phyloP scores from a whole-genome alignment of 2,329 filamentous ascomycete genomes.

The Polytolypa hystricis region DNA sequence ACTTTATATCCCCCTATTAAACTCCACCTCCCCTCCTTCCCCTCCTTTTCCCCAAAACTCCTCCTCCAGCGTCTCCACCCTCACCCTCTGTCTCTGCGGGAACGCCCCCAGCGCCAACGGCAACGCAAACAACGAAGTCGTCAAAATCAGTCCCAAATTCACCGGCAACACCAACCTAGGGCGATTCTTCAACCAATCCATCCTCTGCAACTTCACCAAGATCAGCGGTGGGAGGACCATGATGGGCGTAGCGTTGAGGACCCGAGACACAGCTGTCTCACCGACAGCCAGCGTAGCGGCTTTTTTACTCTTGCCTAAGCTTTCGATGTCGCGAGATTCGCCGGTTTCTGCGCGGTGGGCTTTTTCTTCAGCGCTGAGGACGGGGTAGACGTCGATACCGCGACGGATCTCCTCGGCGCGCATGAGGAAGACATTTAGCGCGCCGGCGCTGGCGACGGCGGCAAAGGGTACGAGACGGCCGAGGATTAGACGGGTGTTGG shows the following conservation, averaged over 20 bases:
- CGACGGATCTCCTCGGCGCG: conserved; percentile 86
- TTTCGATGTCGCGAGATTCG: conserved; percentile 53
- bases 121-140: conserved; percentile 76
- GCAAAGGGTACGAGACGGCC: conserved; percentile 90
- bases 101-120: conserved; percentile 86
- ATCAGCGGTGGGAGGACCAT: conserved; percentile 91
- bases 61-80: conserved; percentile 63
- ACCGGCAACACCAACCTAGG: conserved; percentile 69
- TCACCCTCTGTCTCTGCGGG: conserved; percentile 77
- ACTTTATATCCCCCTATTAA: conserved; percentile 79
- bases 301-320: conserved; percentile 75
- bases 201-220: conserved; percentile 73
- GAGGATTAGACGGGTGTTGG: conserved; percentile 64
- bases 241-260: conserved; percentile 89
- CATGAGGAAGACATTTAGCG: conserved; percentile 95
- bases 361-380: conserved; percentile 61
- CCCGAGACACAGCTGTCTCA: conserved; percentile 83
- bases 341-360: conserved; percentile 52
- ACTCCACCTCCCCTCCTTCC: conserved; percentile 73
- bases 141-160: conserved; percentile 77
- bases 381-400: conserved; percentile 86
- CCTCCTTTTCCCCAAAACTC: conserved; percentile 79
- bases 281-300: conserved; percentile 82
- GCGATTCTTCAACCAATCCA: conserved; percentile 65
- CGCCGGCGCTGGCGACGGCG: conserved; percentile 82